Conservation (phyloP, 2,329 filamentous ascomycete species). For the Pseudogymnoascus sp. region DNA sequence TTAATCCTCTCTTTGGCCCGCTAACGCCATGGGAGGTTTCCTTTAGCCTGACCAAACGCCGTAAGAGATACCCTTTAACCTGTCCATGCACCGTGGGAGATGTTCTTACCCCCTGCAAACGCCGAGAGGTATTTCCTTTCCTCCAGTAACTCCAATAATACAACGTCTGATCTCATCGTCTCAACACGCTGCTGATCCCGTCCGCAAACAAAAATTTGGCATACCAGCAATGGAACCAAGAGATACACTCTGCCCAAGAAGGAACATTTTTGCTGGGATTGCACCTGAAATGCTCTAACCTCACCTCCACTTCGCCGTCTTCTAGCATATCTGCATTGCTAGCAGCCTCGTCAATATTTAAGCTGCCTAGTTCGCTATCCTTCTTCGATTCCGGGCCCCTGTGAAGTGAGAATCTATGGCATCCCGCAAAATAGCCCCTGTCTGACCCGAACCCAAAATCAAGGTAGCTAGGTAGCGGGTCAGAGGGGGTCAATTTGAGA, state of each 20-base stretch:
- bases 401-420: neutral
- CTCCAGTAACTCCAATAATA: neutral
- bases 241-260: constrained; percentile 1
- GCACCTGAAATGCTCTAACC: constrained; percentile 3
- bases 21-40: neutral
- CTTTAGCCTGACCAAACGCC: neutral
- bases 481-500: neutral
- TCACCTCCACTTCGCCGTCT: neutral
- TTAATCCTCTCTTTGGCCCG: neutral
- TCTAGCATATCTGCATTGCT: neutral
- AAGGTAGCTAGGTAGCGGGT: neutral
- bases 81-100: neutral
- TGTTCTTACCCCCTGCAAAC: neutral
- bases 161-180: neutral
- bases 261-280: neutral
- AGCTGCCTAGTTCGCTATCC: neutral
- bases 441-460: constrained; percentile 1
- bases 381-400: neutral
- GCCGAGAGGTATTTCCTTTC: neutral
- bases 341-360: neutral
- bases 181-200: neutral
- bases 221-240: neutral
- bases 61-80: neutral
- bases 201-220: constrained; percentile 5
- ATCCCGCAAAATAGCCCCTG: neutral